Base-by-base conservation (phyloP, 345 rosid species). In the Nephelium lappaceum region DNA sequence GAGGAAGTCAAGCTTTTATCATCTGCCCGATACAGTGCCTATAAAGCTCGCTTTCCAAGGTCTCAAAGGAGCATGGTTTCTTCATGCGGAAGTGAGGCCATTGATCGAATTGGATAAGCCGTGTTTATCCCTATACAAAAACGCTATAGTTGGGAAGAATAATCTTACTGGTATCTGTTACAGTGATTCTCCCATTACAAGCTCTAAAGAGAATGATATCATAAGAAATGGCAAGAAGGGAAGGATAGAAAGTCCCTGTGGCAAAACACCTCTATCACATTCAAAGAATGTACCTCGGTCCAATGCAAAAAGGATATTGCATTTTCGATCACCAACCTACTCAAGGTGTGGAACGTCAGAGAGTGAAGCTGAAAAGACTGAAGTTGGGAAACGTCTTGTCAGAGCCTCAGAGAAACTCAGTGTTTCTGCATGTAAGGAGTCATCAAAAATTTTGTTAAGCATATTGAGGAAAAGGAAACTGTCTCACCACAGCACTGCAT, bases 31-130 rank as follows among this genome's bases (percentile, higher is more conserved):
- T 49, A 79, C 87, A 12, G 67, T 87, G 75, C 89, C 90, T 51
- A 64, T 90, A 73, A 85, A 76, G 83, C 77, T 83, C 80, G 89
- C 85, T 80, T 88, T 88, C 77, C 85, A 57, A 58, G 82, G 84
- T 69, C 78, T 73, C 39, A 72, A 81, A 39, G 81, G 83, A 68
- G 24, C 81, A 41, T 79, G 90, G 93, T 83, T 87, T 84, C 84
- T 90, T 71, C 81, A 11, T 64, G 84, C 61, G 10, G 79, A 81
- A 76, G 79, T 78, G 62, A 82, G 70, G 42, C 60, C 77, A 74
- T 75, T 78, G 47, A 81, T 72, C 57, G 77, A 51, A 66, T 79
- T 75, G 69, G 45, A 15, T 38, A 57, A 60, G 51, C 68, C 75
- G 68, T 18, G 69, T 76, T 39, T 64, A 51, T 57, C 67, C 8